Evolutionary conservation across 495 filamentous ascomycete species (phyloP), one percentile per base, ranked within the genome.

Genomic region (Penicillium malachiteum): DNA sequence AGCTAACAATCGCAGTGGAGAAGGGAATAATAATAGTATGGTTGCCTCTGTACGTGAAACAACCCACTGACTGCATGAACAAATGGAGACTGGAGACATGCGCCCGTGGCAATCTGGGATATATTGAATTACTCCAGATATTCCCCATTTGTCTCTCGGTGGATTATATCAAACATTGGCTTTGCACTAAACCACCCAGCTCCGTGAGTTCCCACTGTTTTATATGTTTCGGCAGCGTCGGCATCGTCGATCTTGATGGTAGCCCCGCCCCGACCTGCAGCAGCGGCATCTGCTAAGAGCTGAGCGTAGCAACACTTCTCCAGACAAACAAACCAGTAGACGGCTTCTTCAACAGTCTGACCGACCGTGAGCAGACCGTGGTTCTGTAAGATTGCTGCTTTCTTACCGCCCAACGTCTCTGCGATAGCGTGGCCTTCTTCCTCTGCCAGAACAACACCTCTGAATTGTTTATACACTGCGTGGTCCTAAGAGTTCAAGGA

Each of bases 301-400:
- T 92, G 88, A n/a, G 81, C 79, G 62, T 91, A 81, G 63, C 88
- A 91, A 67, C 84, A 88, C 58, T 84, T 88, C 57, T 91, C 88
- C 55, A 92, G 61, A 48, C 80, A 85, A 33, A 88, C 71, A 66
- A 91, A 92, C 88, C 87, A 92, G 64, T 85, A 89, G 1, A 91
- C 79, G 0, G 84, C 73, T 21, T 74, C 76, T 60, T 88, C 85
- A 39, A 88, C 74, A 0, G 77, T 72, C 21, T 63, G 54, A 3
- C 86, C 86, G 5, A 80, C 81, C 0, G 81, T 85, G 26, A 86
- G 56, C 2, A 87, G 65, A 8, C 84, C 84, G 62, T 92, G 88
- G 64, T 91, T 91, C 57, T 88, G 81, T 12, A 92, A 66, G 3
- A 92, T 59, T 0, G 83, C 87, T 0, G 85, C 88, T 67, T 92